Evolutionary conservation across 2,329 filamentous ascomycete genomes (phyloP).

Genomic region (Lecanicillium sp.): DNA sequence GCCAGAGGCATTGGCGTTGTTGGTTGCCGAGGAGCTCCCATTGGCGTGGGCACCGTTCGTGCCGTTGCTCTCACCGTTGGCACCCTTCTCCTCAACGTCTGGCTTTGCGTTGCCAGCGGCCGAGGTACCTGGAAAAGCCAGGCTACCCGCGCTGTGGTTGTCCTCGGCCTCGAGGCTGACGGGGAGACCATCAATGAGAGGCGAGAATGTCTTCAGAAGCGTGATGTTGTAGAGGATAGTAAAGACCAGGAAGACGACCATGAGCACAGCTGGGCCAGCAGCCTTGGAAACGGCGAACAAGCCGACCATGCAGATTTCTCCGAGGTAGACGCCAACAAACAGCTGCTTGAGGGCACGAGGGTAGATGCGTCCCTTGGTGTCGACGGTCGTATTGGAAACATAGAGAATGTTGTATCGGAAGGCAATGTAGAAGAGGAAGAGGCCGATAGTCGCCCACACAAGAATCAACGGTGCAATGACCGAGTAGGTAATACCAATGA

Average conservation of each 20-base stretch:
- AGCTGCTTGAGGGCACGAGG: conserved; percentile 83
- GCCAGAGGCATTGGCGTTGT: conserved; percentile 11
- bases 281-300: conserved; percentile 65
- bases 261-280: conserved; percentile 64
- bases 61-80: conserved; percentile 8
- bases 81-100: conserved; percentile 12
- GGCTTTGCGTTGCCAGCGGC: conserved; percentile 20
- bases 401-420: conserved; percentile 86
- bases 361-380: conserved; percentile 85
- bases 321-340: conserved; percentile 72
- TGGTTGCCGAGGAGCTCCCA: conserved; percentile 19
- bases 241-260: conserved; percentile 69
- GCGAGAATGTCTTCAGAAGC: conserved; percentile 60
- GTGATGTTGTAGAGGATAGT: conserved; percentile 69
- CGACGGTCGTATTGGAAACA: conserved; percentile 68
- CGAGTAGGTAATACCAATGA: conserved; percentile 74
- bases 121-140: conserved; percentile 7
- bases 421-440: conserved; percentile 73
- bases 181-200: conserved; percentile 65
- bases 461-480: conserved; percentile 79
- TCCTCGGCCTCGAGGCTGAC: conserved; percentile 45
- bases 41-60: conserved; percentile 16
- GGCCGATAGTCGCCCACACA: conserved; percentile 69
- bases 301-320: conserved; percentile 72
- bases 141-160: conserved; percentile 10